phyloP scores from a whole-genome alignment of 1,139 yeast species.

The Magnusiomyces clavatus region DNA sequence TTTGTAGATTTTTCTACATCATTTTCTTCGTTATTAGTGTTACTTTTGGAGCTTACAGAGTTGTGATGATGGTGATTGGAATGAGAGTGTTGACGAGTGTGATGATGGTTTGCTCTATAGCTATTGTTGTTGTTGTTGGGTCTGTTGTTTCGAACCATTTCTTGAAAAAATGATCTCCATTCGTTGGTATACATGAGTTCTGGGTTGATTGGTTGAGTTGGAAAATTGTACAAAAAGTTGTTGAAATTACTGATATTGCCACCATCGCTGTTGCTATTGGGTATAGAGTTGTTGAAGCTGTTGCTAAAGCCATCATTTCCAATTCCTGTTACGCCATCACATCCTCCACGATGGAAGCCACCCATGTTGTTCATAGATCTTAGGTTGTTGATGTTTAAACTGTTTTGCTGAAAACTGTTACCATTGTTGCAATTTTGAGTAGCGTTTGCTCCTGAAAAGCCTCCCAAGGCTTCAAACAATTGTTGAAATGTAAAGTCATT shows the following conservation, averaged over 20 bases:
- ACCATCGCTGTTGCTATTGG: not conserved
- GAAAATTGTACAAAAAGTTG: not conserved
- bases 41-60: too few relatives aligned
- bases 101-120: too few relatives aligned
- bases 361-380: not conserved
- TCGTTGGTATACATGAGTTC: slow-evolving; percentile 5
- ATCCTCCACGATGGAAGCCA: not conserved
- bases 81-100: too few relatives aligned
- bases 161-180: slow-evolving; percentile 6
- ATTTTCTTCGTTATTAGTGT: too few relatives aligned
- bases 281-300: not conserved
- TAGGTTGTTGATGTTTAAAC: too few relatives aligned
- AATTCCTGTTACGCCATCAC: not conserved
- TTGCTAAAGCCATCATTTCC: not conserved
- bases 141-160: not conserved
- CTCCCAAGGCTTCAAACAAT: too few relatives aligned
- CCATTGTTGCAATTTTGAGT: too few relatives aligned
- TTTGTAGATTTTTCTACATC: too few relatives aligned
- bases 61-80: too few relatives aligned
- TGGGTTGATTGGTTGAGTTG: not conserved
- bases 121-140: too few relatives aligned
- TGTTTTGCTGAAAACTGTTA: too few relatives aligned
- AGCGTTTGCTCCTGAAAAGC: too few relatives aligned
- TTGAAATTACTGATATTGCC: not conserved
- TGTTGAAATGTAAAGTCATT: not conserved